phyloP scores from a whole-genome alignment of 768 basidiomycete genomes.

The Lentinus tigrinus region DNA sequence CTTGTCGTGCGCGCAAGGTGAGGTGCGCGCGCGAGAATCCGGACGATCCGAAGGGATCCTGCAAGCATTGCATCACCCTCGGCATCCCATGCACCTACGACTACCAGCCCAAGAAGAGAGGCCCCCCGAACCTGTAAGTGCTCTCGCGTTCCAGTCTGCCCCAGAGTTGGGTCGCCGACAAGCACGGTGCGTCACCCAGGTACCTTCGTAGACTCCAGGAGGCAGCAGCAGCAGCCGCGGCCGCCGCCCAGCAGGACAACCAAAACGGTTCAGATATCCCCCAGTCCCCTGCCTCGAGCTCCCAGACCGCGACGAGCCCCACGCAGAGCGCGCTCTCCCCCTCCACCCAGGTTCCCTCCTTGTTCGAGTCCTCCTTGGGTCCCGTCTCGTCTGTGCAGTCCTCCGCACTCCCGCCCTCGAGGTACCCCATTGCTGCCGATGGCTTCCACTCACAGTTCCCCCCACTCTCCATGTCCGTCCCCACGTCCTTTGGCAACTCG shows the following conservation, averaged over 20 bases:
- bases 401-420: constrained; percentile 58
- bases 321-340: constrained; percentile 44
- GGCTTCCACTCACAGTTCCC: constrained; percentile 60
- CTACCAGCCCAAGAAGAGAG: constrained; percentile 91
- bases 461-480: constrained; percentile 30
- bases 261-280: constrained; percentile 18
- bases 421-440: constrained; percentile 71
- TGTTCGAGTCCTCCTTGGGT: constrained; percentile 51
- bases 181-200: constrained; percentile 33
- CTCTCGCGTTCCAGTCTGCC: neutral
- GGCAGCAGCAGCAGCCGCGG: constrained; percentile 63
- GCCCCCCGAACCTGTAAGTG: constrained; percentile 85
- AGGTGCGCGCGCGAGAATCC: constrained; percentile 79
- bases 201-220: constrained; percentile 82
- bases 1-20: constrained; percentile 84
- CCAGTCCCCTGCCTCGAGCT: constrained; percentile 45
- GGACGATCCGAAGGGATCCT: constrained; percentile 73
- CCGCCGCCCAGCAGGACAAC: constrained; percentile 43
- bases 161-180: neutral
- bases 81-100: constrained; percentile 87
- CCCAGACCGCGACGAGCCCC: constrained; percentile 39
- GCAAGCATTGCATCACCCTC: constrained; percentile 85
- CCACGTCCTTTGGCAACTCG: constrained; percentile 40
- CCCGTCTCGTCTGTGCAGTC: constrained; percentile 36
- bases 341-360: constrained; percentile 35